Evolutionary conservation across 2,329 filamentous ascomycete genomes (phyloP), one percentile per base, ranked within the genome.

Genomic region (Fusarium nelsonii): DNA sequence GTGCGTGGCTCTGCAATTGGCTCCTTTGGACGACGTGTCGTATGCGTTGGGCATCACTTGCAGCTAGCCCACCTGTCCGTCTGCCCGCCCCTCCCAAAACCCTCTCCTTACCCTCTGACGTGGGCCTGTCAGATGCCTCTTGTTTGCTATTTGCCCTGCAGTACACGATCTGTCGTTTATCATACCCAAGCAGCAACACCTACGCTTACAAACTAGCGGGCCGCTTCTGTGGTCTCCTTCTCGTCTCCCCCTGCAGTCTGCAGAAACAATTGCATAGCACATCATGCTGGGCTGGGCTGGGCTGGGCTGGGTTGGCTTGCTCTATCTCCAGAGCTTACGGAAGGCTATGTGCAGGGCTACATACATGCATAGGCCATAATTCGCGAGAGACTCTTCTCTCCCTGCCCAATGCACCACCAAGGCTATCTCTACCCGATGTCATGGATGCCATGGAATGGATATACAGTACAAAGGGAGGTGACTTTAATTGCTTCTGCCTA

Each of bases 401-500:
- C 45, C 23, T 48, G 52, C 65, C 64, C 65, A 68, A 68, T 58
- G 14, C 36, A 32, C 37, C 36, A 7, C 14, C 20, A 9, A 46
- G 58, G 61, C 57, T 46, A 16, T 41, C 43, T 16, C 16, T 60
- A 60, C 63, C 41, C 41, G 55, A 58, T 45, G 40, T 34, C 39
- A 55, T 28, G 23, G 55, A 58, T 45, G 40, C 32, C 39, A 55
- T 28, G 23, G 14, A 26, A 23, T 23, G 23, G 23, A 23, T 23
- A 40, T 32, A 32, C 36, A 51, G 23, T 51, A 51, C 33, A 51
- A 14, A 40, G 20, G 48, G 34, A 51, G 56, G 57, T 51, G 67
- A 65, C 56, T 70, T 70, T 70, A 63, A 64, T 57, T 65, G 58
- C 67, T 65, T 52, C 33, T 51, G 59, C 46, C 68, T 65, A 71